These are phyloP conservation scores for Termitomyces sp. DNA, from an alignment of 768 basidiomycete species.

Conservation along the genomic window DNA sequence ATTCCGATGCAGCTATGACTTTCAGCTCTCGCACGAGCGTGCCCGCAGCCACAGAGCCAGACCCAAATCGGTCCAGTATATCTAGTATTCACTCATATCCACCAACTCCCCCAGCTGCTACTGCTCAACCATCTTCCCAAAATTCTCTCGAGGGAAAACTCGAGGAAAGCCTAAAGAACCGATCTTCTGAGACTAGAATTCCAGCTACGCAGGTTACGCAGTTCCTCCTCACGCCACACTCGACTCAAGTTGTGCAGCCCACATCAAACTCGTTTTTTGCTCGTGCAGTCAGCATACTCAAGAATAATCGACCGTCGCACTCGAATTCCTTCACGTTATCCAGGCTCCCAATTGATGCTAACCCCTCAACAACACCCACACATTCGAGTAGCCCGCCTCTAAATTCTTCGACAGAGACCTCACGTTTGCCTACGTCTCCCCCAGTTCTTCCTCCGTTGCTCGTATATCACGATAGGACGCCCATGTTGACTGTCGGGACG, in stretches of 20 bases:
- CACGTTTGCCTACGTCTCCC: constrained; percentile 9
- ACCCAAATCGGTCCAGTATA: constrained; percentile 20
- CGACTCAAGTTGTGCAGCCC: constrained; percentile 28
- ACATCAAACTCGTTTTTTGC: constrained; percentile 40
- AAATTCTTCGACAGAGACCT: constrained; percentile 14
- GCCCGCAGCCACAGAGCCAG: constrained; percentile 6
- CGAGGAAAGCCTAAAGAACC: constrained; percentile 14
- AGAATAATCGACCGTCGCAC: constrained; percentile 46
- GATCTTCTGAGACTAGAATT: constrained; percentile 18
- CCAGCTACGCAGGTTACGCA: constrained; percentile 39
- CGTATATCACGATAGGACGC: constrained; percentile 69
- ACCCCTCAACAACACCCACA: constrained; percentile 30
- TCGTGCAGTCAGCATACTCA: constrained; percentile 44
- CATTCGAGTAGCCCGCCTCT: constrained; percentile 21
- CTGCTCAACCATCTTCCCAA: constrained; percentile 29
- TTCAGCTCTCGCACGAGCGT: constrained; percentile 49
- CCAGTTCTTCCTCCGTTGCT: constrained; percentile 38
- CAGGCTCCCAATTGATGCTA: constrained; percentile 23
- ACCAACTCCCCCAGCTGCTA: constrained; percentile 39
- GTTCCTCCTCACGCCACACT: constrained; percentile 48
- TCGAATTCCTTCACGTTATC: constrained; percentile 60
- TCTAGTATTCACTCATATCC: constrained; percentile 55
- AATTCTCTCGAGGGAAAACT: constrained; percentile 24
- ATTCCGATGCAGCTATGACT: constrained; percentile 45
- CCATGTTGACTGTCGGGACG: constrained; percentile 52